Base-by-base conservation (phyloP, 768 basidiomycete species). In the Calvatia gigantea region DNA sequence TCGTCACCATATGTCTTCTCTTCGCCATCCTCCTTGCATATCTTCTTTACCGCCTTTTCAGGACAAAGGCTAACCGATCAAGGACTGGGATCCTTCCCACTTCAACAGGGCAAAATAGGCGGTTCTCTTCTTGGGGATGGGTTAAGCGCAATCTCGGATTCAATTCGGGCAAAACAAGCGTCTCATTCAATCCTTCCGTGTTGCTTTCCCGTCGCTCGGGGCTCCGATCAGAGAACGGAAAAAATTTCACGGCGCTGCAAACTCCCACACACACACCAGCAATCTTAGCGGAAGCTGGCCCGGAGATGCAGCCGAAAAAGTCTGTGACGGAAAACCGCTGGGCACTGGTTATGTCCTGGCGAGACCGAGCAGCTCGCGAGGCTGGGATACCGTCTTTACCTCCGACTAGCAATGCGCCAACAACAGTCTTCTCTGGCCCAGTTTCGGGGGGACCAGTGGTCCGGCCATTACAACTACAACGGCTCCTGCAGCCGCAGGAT, bases 311-410 rank as follows among this genome's bases (percentile, higher is more conserved):
- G n/a, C n/a, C 28, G 12, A 42, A 14, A 31, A 56, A 54, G 12
- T 17, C 37, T 39, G 8, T n/a, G 17, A 25, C 33, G 8, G 52
- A 37, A 23, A 25, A 39, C 23, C 38, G 38, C 15, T 55, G 54
- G 54, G 45, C 54, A 14, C 48, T 47, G 23, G 25, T 48, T 15
- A 49, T 41, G 28, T 56, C 54, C 38, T 56, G 54, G 54, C 47
- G 54, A 25, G 54, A 56, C 49, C 47, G 54, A 9, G 21, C 38
- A 4, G 27, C 49, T 11, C 14, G 21, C 9, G 54, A 49, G 46
- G 46, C 54, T 5, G 46, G 49, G n/a, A 56, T 56, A 5, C 54
- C 54, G 12, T 48, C 47, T 21, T 33, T 56, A 27, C 54, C 54
- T 7, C 54, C 54, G 2, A 56, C 46, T 23, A 56, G 46, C n/a